These are phyloP conservation scores for Barnettozyma vustinii DNA, from an alignment of 805 yeast genomes.

Conservation along the genomic window DNA sequence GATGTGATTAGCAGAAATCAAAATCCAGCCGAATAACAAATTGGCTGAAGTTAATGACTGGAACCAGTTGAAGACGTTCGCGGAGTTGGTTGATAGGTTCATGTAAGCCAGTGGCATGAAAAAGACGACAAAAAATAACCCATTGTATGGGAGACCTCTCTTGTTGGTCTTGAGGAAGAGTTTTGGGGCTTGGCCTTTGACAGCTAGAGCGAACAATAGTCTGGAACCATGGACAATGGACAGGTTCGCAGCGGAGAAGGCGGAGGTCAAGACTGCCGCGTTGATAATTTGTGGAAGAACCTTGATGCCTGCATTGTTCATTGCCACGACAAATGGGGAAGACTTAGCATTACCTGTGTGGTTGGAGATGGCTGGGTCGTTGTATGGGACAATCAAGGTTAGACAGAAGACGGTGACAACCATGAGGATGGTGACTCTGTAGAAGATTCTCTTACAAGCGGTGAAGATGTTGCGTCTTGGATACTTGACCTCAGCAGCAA, in stretches of 20 bases:
- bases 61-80: conserved; percentile 32
- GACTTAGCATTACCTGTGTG: conserved; percentile 28
- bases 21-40: conserved; percentile 27
- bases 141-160: conserved; percentile 31
- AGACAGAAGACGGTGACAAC: conserved; percentile 27
- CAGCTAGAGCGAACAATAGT: conserved; percentile 31
- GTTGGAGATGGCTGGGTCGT: conserved; percentile 25
- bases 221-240: conserved; percentile 28
- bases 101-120: conserved; percentile 33
- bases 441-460: conserved; percentile 30
- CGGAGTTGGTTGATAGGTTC: conserved; percentile 22
- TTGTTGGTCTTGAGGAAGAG: conserved; percentile 28
- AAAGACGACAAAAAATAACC: conserved; percentile 20
- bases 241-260: conserved; percentile 34
- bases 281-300: conserved; percentile 33
- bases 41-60: conserved; percentile 29
- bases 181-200: conserved; percentile 33
- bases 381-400: conserved; percentile 29
- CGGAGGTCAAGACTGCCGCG: conserved; percentile 35
- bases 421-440: conserved; percentile 27
- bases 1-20: conserved; percentile 28
- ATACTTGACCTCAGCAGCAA: conserved; percentile 33
- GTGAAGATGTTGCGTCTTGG: conserved; percentile 30
- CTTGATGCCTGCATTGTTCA: conserved; percentile 40
- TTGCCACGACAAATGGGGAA: conserved; percentile 37